phyloP scores from a whole-genome alignment of 176 grass and related monocot species.

The Oryza longistaminata region DNA sequence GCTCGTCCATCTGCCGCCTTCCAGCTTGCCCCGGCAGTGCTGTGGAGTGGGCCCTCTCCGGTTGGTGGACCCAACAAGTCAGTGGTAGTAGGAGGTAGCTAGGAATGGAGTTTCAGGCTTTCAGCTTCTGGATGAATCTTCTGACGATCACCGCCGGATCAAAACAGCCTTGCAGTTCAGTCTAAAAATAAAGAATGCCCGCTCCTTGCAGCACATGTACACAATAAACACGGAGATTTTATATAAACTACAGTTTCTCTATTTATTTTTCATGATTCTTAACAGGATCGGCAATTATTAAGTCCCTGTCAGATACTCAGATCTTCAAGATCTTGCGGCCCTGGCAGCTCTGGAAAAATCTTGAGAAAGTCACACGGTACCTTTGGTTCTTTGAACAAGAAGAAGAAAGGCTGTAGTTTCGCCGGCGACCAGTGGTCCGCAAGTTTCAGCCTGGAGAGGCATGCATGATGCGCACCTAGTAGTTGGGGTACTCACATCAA shows the following conservation, averaged over 20 bases:
- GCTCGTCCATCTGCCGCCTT: background rate
- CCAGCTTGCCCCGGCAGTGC: background rate
- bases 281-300: background rate
- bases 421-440: background rate
- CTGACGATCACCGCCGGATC: conserved; percentile 6
- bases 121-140: conserved; percentile 7
- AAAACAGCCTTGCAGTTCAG: background rate
- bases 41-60: background rate
- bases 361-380: background rate
- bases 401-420: background rate
- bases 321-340: background rate
- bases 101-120: background rate
- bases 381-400: background rate
- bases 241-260: background rate
- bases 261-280: background rate
- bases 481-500: conserved; percentile 1
- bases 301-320: background rate
- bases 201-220: background rate
- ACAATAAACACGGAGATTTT: background rate
- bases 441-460: background rate
- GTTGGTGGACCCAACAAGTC: background rate
- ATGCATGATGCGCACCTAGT: background rate
- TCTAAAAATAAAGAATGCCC: background rate
- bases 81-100: background rate
- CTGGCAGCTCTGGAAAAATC: background rate